Percentiles rank a stretch among this genome's conserved stretches.
Evolutionary conservation across 371 early-diverging fungal genomes (phyloP).

Genomic region (Pancytospora philotis): DNA sequence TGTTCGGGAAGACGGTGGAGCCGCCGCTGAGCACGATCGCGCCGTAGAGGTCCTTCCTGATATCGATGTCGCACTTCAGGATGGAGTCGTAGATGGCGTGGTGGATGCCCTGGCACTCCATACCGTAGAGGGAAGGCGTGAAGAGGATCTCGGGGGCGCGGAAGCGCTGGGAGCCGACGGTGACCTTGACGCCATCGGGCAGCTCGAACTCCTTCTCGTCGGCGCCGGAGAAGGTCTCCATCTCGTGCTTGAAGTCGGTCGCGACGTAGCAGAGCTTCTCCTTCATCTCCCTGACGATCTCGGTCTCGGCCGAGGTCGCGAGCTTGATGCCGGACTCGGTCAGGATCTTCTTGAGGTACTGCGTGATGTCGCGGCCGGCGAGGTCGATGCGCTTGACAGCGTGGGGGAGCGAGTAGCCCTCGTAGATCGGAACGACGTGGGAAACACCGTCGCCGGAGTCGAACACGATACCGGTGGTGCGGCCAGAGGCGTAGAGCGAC

Average conservation of each 20-base stretch:
- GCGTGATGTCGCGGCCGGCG: conserved; percentile 90
- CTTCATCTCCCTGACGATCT: conserved; percentile 99
- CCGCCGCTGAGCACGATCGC: conserved; percentile 86
- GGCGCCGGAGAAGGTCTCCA: conserved; percentile 66
- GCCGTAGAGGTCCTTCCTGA: conserved; percentile 83
- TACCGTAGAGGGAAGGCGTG: conserved; percentile 83
- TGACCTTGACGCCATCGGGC: conserved; percentile 96
- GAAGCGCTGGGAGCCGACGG: conserved; percentile 90
- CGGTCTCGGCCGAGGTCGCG: conserved; percentile 95
- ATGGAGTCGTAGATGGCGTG: conserved; percentile 84
- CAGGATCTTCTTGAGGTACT: conserved; percentile 84
- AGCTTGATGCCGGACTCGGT: conserved; percentile 95
- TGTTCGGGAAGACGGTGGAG: conserved; percentile 62
- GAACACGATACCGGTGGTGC: conserved; percentile 98
- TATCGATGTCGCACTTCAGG: conserved; percentile 91
- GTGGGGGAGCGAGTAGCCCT: conserved; percentile 93
- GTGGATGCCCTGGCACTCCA: conserved; percentile 79
- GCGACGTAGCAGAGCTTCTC: conserved; percentile 98
- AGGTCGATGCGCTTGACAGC: conserved; percentile 91
- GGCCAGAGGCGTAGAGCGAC: conserved; percentile 90
- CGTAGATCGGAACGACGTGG: conserved; percentile 98
- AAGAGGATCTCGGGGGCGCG: conserved; percentile 96
- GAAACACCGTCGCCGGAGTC: conserved; percentile 99
- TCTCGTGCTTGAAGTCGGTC: conserved; percentile 90
- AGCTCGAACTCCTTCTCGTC: conserved; percentile 81